Evolutionary conservation across 148 eudicot species (phyloP), one percentile per base, ranked within the genome.

Genomic region (Polygonum aviculare): DNA sequence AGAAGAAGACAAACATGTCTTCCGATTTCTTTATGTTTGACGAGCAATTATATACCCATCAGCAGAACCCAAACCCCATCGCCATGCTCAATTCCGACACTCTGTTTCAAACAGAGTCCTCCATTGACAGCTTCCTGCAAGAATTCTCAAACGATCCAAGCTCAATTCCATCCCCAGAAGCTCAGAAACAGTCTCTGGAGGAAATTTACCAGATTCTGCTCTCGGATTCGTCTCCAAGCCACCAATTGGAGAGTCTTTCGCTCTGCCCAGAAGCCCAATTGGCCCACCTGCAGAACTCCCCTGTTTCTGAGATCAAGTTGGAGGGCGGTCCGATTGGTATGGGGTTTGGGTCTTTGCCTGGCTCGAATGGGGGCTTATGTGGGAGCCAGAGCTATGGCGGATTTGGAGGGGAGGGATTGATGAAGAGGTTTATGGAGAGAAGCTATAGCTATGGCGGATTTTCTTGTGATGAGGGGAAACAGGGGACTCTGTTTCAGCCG

Each of bases 11-110:
- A 26, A 26, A 1, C 31, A 92, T 92, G 98, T 82, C 93, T 80
- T 90, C 91, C 54, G 96, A 92, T 45, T 80, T 94, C 79, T 92
- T 83, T 49, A 19, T 79, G 49, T 82, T 92, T 59, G 97, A 94
- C 38, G 88, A 81, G 31, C 48, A 81, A 35, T 33, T 75, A 14
- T 19, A 33, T 14, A 15, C 16, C 19, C 11, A 75, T 67, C 63
- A 54, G 19, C 72, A 62, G 39, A 11, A 33, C 6, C 33, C 39
- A 40, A 71, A 71, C 48, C 50, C 75, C 33, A 16, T 73, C 55
- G 41, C 48, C 39, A 69, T 78, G 77, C 6, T 78, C 2, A 76
- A 55, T 83, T 82, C 71, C 39, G 69, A 62, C 12, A 12, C 69
- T 62, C 69, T 62, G 40, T 62, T 62, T 62, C 86, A 86, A 52